These are phyloP conservation scores for Hypoxylon sp. DNA, from an alignment of 2,329 filamentous ascomycete species.

Conservation along the genomic window DNA sequence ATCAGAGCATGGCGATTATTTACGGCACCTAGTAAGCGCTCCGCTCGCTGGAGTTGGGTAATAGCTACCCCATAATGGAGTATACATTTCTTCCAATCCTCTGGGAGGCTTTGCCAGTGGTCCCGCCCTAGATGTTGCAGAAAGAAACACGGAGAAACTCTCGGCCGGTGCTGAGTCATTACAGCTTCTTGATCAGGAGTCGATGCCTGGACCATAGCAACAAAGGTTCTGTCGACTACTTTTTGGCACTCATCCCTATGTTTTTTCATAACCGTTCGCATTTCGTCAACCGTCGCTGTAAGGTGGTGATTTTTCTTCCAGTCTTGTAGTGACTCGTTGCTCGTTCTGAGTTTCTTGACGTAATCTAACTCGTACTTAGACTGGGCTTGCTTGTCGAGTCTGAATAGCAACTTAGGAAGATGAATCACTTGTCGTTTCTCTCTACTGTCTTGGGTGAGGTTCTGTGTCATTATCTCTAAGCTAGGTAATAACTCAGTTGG, in stretches of 20 bases:
- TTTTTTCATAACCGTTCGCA: not conserved
- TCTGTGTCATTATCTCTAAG: not conserved
- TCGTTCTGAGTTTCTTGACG: conserved; percentile 16
- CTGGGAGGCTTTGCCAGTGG: conserved; percentile 46
- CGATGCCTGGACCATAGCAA: conserved; percentile 2
- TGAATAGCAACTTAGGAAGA: conserved; percentile 19
- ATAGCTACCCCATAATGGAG: conserved; percentile 57
- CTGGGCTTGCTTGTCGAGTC: conserved; percentile 10
- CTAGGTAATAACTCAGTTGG: not conserved
- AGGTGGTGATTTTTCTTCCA: conserved; percentile 13
- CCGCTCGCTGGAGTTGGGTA: conserved; percentile 56
- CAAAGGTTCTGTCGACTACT: conserved; percentile 8
- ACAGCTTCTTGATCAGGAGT: not conserved
- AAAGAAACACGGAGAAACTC: conserved; percentile 52
- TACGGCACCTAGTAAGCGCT: conserved; percentile 52
- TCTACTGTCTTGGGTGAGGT: not conserved
- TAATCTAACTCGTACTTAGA: conserved; percentile 27
- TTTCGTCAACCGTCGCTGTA: not conserved
- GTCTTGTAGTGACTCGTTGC: conserved; percentile 17
- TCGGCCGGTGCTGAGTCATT: conserved; percentile 38
- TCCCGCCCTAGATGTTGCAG: conserved; percentile 50
- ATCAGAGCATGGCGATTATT: conserved; percentile 51
- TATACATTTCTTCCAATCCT: conserved; percentile 53
- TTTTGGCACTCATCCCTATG: conserved; percentile 13
- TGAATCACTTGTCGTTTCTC: not conserved